A percentile compares a stretch with the other conserved stretches of the same genome.
Evolutionary conservation across 176 grass and related monocot genomes (phyloP).

Genomic region (Stipa capillata): DNA sequence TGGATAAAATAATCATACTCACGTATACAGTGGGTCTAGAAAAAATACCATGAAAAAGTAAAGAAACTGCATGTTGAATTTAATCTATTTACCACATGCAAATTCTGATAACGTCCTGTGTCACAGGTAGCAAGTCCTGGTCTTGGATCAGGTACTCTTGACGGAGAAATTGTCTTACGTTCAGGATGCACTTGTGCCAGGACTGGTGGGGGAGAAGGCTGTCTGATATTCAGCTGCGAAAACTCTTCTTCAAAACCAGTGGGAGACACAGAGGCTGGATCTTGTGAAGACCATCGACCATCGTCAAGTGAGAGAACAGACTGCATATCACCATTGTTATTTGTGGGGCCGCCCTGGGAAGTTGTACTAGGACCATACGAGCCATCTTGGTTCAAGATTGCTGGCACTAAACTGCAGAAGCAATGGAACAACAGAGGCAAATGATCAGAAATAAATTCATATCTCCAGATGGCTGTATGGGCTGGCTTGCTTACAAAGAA

Average conservation of each 20-base stretch:
- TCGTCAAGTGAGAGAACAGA: constrained; percentile 89
- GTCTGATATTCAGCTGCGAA: constrained; percentile 65
- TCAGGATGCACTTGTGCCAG: constrained; percentile 62
- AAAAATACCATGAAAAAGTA: neutral
- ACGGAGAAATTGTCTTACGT: constrained; percentile 52
- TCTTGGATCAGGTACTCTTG: constrained; percentile 79
- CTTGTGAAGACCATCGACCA: constrained; percentile 67
- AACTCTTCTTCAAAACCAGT: constrained; percentile 48
- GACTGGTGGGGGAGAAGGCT: constrained; percentile 74
- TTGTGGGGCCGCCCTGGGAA: constrained; percentile 18
- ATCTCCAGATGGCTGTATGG: neutral
- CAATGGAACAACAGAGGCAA: neutral
- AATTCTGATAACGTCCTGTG: constrained; percentile 54
- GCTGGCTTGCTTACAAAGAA: neutral
- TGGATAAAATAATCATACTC: neutral
- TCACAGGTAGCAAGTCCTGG: constrained; percentile 51
- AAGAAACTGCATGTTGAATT: constrained; percentile 18
- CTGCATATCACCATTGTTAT: constrained; percentile 62
- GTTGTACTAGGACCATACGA: constrained; percentile 26
- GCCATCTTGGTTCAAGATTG: constrained; percentile 48
- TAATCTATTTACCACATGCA: constrained; percentile 68
- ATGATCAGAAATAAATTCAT: constrained; percentile 11
- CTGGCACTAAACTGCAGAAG: constrained; percentile 47
- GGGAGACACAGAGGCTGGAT: constrained; percentile 21
- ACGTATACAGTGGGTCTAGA: neutral